Evolutionary conservation across 1,139 yeast genomes (phyloP), one percentile per base, ranked within the genome.

Genomic region (Zhuliangozyma parablackwelliae): DNA sequence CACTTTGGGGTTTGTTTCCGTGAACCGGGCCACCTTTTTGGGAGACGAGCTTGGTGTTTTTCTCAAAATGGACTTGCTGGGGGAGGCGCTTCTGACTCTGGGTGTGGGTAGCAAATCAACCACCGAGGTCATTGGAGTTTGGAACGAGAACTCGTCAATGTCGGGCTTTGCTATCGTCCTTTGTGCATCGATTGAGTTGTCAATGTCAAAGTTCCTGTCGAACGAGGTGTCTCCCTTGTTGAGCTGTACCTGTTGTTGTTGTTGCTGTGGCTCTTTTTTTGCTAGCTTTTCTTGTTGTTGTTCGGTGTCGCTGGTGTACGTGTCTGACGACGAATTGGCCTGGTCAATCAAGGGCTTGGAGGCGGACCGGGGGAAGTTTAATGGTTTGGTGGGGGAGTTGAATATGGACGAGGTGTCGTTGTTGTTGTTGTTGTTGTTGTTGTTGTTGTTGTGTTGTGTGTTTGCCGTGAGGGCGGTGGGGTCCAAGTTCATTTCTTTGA

Each of bases 11-110:
- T 49, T 53, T 5, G 59, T 44, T 38, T 45, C 47, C 7, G 63
- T 59, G 40, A 69, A 69, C 2, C 61, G 75, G 8, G 69, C 75
- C 32, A 53, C 59, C 42, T 68, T 69, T 40, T 61, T 63, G 5
- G 74, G 73, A 1, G 72, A 65, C 10, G 50, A 42, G 6, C 47
- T 46, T 8, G 61, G 51, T 3, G 59, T 47, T 37, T 59, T 61
- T 42, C 60, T 66, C 69, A 70, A 62, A 29, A 66, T 68, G 13
- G 73, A 66, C 45, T 65, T 69, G 38, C 58, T 60, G 3, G 75
- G 75, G 2, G 72, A 64, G 21, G 30, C 43, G 16, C 16, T 16
- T 16, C 16, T 16, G 16, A 16, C 16, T 16, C 16, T 4, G 4
- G 16, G 16, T 16, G 16, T 16, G 16, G 16, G 16, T 3, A 16